Base-by-base conservation (phyloP, 306 rosid genomes). In the Delonix regia region DNA sequence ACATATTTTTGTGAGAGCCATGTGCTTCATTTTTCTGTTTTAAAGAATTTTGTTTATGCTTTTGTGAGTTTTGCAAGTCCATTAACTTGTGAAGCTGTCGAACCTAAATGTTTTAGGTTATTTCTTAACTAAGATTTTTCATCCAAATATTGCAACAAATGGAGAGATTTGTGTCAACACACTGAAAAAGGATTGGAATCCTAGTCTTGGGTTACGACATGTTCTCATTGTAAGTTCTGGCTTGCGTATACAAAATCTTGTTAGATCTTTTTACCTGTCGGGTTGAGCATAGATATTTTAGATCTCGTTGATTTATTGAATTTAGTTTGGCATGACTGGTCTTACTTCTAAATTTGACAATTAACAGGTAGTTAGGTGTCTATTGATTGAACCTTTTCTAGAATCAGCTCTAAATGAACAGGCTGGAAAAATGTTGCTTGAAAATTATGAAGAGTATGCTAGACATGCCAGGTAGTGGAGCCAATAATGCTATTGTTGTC, bases 141-240 rank as follows among this genome's bases (percentile, higher is more conserved):
- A 91, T 85, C 99, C 99, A 47, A 96, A 96, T 69, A 87, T 96
- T 83, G 88, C 99, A 80, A 86, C 53, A 75, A 88, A 86, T 42
- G 99, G 99, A 44, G 99, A 96, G 87, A 96, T 96, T 74, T 96
- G 99, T 87, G 99, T 96, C 82, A 96, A 96, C 89, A 91, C 98
- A 4, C 88, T 96, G 69, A 93, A 93, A 83, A 96, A 91, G 81
- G 99, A 96, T 83, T 96, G 99, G 99, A 93, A 90, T 86, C 99
- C 99, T 19, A 93, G 93, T 78, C 97, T 90, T 64, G 99, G 99
- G 30, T 80, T 96, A 71, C 90, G 98, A 0, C 98, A 96, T 85
- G 96, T 96, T 78, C 94, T 96, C 42, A 90, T 86, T 39, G 99
- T 96, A 85, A 86, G 95, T 78, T 63, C 61, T 15, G 47, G 18